phyloP scores from a whole-genome alignment of 2,329 filamentous ascomycete genomes.

The Tolypocladium ophioglossoides region DNA sequence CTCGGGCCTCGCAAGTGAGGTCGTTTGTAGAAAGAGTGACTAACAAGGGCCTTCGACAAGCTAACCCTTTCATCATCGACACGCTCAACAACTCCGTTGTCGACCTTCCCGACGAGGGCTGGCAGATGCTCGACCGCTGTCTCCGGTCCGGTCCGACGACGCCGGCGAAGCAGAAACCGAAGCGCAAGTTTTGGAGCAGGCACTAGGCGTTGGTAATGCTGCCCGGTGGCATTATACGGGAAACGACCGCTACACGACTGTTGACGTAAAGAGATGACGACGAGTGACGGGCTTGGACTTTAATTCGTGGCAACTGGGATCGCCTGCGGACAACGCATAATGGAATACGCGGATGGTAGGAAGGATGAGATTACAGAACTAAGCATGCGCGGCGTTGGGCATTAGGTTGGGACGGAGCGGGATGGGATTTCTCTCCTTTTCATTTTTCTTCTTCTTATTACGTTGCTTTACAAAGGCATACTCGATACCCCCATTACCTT shows the following conservation, averaged over 20 bases:
- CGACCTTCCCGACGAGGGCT: conserved; percentile 25
- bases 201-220: not conserved
- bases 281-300: too few species aligned
- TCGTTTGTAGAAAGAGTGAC: not conserved
- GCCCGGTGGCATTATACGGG: too few species aligned
- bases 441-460: not conserved
- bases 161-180: conserved; percentile 8
- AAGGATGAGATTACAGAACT: too few species aligned
- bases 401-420: not conserved
- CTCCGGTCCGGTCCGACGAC: conserved; percentile 5
- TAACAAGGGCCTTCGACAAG: conserved; percentile 8
- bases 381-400: not conserved
- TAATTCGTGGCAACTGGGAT: too few species aligned
- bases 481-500: not conserved
- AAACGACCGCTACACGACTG: not conserved
- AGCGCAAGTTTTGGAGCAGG: conserved; percentile 16
- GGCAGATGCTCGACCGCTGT: conserved; percentile 21
- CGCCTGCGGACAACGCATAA: too few species aligned
- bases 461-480: not conserved
- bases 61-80: conserved; percentile 29
- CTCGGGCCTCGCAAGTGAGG: not conserved
- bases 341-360: too few species aligned
- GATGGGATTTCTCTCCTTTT: not conserved
- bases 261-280: not conserved
- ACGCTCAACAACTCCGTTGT: conserved; percentile 26